A percentile compares a stretch with the other conserved stretches of the same genome.
Conservation (phyloP, 1,284 basidiomycete species). For the Marasmius oreades region DNA sequence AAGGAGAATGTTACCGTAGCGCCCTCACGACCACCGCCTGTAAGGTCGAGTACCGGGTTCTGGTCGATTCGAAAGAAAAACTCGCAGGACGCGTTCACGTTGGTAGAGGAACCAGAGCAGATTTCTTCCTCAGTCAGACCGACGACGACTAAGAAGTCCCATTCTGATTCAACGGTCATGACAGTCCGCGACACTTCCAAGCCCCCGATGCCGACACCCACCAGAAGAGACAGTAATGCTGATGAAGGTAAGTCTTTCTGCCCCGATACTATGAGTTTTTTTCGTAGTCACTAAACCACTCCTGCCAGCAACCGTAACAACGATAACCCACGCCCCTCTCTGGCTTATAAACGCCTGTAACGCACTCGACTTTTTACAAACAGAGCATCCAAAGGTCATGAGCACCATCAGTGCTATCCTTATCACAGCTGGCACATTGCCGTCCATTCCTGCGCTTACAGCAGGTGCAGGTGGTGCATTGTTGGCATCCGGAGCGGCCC, state of each 20-base stretch:
- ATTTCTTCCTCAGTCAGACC: neutral
- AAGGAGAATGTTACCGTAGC: conserved; percentile 5
- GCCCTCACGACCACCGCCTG: conserved; percentile 15
- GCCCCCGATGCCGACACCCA: neutral
- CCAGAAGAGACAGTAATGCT: neutral
- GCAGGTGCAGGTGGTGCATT: conserved; percentile 66
- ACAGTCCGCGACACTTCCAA: conserved; percentile 1
- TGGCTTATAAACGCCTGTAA: conserved; percentile 74
- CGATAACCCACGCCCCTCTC: conserved; percentile 57
- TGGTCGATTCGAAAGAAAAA: conserved; percentile 24
- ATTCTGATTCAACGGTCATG: neutral
- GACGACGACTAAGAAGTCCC: neutral
- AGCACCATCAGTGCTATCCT: conserved; percentile 69
- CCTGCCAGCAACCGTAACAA: conserved; percentile 37
- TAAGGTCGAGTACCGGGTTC: conserved; percentile 20
- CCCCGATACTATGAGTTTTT: neutral
- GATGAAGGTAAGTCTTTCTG: conserved; percentile 11
- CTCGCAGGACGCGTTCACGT: conserved; percentile 20
- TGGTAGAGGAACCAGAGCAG: conserved; percentile 13
- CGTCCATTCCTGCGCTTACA: conserved; percentile 61
- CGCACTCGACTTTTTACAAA: conserved; percentile 68
- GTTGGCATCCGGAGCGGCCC: conserved; percentile 65
- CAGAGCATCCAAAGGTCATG: conserved; percentile 74
- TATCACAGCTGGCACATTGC: conserved; percentile 71
- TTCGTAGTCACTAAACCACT: neutral